phyloP scores from a whole-genome alignment of 148 eudicot species.

The Rhododendron vialii region DNA sequence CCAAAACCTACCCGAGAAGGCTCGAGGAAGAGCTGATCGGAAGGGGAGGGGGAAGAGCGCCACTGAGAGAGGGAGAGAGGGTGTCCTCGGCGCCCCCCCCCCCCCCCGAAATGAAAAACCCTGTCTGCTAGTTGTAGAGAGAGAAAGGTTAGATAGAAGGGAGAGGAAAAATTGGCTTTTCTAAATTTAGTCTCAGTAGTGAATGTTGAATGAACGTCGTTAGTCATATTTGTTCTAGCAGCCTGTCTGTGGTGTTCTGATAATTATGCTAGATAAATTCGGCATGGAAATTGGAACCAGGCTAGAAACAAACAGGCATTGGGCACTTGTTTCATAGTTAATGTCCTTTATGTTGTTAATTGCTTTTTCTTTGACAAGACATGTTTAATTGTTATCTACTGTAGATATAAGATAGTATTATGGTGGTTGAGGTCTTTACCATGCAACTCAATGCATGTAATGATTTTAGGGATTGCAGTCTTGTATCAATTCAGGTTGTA shows the following conservation, averaged over 20 bases:
- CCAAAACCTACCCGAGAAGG: too few relatives aligned
- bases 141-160: too few relatives aligned
- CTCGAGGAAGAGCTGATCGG: too few relatives aligned
- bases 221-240: not conserved
- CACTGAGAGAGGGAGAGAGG: too few relatives aligned
- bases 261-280: not conserved
- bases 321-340: not conserved
- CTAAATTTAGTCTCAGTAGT: not conserved
- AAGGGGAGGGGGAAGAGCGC: too few relatives aligned
- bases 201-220: not conserved
- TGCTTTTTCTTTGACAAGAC: not conserved
- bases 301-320: not conserved
- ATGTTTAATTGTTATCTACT: not conserved
- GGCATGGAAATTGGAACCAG: not conserved
- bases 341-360: not conserved
- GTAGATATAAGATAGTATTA: not conserved
- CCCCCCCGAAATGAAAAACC: too few relatives aligned
- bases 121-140: too few relatives aligned
- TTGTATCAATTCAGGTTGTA: not conserved
- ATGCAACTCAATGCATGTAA: not conserved
- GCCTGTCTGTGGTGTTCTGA: not conserved
- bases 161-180: too few relatives aligned
- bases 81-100: too few relatives aligned
- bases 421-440: not conserved
- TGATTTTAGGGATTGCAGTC: not conserved